These are phyloP conservation scores for Marasmius sp. DNA, from an alignment of 1,284 basidiomycete species.

Conservation along the genomic window DNA sequence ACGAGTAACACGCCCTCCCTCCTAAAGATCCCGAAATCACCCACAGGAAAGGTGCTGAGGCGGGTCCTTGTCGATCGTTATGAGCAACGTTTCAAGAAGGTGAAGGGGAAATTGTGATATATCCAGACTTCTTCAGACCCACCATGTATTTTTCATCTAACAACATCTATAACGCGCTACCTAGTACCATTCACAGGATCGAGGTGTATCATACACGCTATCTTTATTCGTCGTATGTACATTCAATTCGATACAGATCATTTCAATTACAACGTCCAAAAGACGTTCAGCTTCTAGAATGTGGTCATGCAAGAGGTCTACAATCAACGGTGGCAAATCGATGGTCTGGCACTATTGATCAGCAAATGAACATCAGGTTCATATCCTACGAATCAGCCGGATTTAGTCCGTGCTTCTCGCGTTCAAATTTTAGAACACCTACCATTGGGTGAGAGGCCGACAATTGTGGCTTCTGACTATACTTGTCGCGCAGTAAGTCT, in stretches of 20 bases:
- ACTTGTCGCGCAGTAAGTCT: constrained; percentile 60
- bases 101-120: constrained; percentile 32
- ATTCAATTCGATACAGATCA: no score
- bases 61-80: constrained; percentile 57
- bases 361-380: constrained; percentile 55
- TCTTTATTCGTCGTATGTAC: no score
- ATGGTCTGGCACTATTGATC: constrained; percentile 14
- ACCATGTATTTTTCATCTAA: no score
- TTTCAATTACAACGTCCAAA: no score
- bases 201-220: no score
- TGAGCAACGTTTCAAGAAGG: constrained; percentile 35
- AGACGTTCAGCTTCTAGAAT: no score
- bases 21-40: constrained; percentile 51
- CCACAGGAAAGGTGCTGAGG: constrained; percentile 67
- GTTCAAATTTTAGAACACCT: constrained; percentile 21
- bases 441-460: constrained; percentile 81
- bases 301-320: no score
- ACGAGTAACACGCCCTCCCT: neutral
- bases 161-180: no score
- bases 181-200: no score
- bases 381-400: constrained; percentile 41
- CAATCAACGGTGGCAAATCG: no score
- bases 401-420: constrained; percentile 4
- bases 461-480: constrained; percentile 80
- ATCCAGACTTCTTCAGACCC: no score